Evolutionary conservation across 495 filamentous ascomycete species (phyloP), one percentile per base, ranked within the genome.

Genomic region (Penicillium crystallinum): DNA sequence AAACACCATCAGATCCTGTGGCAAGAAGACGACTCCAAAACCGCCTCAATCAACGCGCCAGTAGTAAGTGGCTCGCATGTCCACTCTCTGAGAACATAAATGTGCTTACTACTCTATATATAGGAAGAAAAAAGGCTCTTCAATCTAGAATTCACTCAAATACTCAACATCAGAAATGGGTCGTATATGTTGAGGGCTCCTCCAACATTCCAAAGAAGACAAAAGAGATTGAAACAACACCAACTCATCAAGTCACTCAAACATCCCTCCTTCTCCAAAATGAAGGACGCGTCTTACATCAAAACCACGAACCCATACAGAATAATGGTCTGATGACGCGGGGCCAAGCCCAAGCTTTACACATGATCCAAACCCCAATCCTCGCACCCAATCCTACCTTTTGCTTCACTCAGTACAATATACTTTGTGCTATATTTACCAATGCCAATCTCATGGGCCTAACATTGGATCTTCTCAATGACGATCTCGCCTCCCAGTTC

Each of bases 1-100:
- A 31, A 15, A 49, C 12, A n/a, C 2, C 4, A 8, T 46, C 49
- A 22, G 63, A 64, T 30, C n/a, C 57, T 9, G 50, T 35, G 9
- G 34, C 55, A 6, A 52, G 54, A 14, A 44, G 63, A 27, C 56
- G 50, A 22, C 45, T 59, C 4, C 62, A 65, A 23, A 65, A 65
- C 52, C 59, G 62, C 30, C 47, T 65, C 41, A 65, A 65, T 27
- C 56, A 63, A 46, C 56, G 54, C 21, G 56, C 62, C 2, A 60
- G 60, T n/a, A 61, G 62, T 65, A 31, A 47, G 62, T 48, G 46
- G 21, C 38, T 12, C 33, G 23, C n/a, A n/a, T n/a, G n/a, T n/a
- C n/a, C n/a, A n/a, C n/a, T n/a, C n/a, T n/a, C n/a, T n/a, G n/a
- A n/a, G n/a, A n/a, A n/a, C n/a, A n/a, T n/a, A n/a, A n/a, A n/a